These are phyloP conservation scores for Schizophyllum amplum DNA, from an alignment of 1,284 basidiomycete genomes.

Conservation along the genomic window DNA sequence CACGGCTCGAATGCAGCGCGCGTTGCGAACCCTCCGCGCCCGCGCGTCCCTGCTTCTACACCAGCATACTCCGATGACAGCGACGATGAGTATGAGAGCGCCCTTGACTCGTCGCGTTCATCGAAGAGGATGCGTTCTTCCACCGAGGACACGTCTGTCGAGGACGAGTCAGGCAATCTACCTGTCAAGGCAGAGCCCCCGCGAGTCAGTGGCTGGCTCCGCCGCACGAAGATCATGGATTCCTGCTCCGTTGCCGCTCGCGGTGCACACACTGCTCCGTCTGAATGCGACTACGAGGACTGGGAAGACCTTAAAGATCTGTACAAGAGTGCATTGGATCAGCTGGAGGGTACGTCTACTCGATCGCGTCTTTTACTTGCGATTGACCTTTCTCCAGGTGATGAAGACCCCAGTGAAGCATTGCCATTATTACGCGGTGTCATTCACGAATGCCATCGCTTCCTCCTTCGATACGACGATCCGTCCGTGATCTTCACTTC, in stretches of 20 bases:
- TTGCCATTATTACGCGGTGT: constrained; percentile 48
- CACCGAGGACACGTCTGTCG: not conserved
- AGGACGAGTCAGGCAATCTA: not conserved
- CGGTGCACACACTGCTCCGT: constrained; percentile 8
- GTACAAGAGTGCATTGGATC: constrained; percentile 42
- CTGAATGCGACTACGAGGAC: constrained; percentile 35
- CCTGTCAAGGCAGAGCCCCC: not conserved
- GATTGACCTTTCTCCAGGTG: constrained; percentile 23
- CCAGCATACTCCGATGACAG: not conserved
- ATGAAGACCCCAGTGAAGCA: constrained; percentile 32
- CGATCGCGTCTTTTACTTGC: constrained; percentile 2
- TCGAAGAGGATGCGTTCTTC: not conserved
- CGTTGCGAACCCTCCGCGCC: not conserved
- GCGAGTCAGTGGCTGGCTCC: not conserved
- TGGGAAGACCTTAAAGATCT: constrained; percentile 58
- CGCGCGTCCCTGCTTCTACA: not conserved
- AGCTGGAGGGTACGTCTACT: constrained; percentile 43
- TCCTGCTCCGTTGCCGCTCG: constrained; percentile 25
- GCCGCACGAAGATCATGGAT: constrained; percentile 24
- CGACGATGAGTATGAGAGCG: not conserved
- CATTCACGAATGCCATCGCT: constrained; percentile 54
- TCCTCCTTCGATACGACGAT: constrained; percentile 41
- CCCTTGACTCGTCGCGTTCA: not conserved
- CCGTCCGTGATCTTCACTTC: constrained; percentile 38
- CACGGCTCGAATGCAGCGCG: not conserved